Percentiles rank a stretch among this genome's conserved stretches.
phyloP scores from a whole-genome alignment of 169 alveolate species.

The Eimeria maxima region DNA sequence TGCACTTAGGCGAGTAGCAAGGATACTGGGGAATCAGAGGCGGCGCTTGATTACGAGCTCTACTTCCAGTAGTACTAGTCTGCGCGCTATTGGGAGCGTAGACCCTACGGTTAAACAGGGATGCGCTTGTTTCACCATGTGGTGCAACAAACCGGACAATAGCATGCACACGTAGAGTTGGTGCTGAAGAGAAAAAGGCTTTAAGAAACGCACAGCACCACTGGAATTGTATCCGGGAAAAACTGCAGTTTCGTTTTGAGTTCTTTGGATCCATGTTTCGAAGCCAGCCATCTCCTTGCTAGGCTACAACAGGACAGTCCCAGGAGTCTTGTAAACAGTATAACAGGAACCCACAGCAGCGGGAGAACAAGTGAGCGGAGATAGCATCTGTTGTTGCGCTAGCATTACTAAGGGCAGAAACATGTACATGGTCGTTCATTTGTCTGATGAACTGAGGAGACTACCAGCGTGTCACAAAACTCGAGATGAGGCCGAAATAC shows the following conservation, averaged over 20 bases:
- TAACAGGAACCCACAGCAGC: background rate
- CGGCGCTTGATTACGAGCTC: slow-evolving; percentile 56
- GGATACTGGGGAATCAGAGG: slow-evolving; percentile 59
- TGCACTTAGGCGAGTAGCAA: slow-evolving; percentile 25
- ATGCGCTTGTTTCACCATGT: background rate
- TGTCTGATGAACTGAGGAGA: background rate
- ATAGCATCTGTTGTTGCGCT: background rate
- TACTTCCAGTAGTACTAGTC: slow-evolving; percentile 28
- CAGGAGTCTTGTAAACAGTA: no score
- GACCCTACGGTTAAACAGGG: background rate
- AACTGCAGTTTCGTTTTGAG: background rate
- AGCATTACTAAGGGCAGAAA: background rate
- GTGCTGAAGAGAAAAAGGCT: background rate
- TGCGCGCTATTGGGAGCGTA: background rate
- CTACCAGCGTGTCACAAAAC: background rate
- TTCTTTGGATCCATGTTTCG: no score
- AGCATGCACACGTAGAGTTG: background rate
- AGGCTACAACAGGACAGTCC: no score
- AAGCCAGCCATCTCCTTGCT: no score
- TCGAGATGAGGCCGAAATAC: background rate
- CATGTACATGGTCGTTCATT: background rate
- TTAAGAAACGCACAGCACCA: no score
- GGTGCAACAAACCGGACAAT: background rate
- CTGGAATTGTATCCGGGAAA: no score
- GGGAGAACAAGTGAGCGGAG: background rate